Percentiles rank a stretch among this genome's conserved stretches.
These are phyloP conservation scores for Botryosphaeria dothidea DNA, from an alignment of 2,329 filamentous ascomycete genomes.

Conservation along the genomic window DNA sequence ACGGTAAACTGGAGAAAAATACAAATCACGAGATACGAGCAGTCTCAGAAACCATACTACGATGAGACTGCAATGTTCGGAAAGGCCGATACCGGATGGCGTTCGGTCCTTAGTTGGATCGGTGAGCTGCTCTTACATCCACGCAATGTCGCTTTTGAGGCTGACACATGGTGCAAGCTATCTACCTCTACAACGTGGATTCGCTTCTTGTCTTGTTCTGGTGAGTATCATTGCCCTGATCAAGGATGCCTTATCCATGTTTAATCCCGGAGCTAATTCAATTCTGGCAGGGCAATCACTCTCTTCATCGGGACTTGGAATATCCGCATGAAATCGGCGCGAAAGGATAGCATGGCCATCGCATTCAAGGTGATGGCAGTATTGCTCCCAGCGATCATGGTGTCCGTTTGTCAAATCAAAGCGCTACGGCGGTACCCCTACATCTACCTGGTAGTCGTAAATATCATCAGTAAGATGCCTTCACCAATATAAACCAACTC, in stretches of 20 bases:
- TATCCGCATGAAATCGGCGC: neutral
- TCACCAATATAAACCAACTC: neutral
- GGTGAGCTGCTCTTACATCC: neutral
- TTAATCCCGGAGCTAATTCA: neutral
- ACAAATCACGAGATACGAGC: neutral
- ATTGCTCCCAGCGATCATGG: conserved; percentile 1
- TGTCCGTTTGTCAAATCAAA: neutral
- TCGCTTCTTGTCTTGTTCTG: conserved; percentile 13
- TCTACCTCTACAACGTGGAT: conserved; percentile 13
- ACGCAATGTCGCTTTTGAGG: neutral
- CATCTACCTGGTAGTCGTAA: neutral
- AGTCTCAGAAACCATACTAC: neutral
- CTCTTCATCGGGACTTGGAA: conserved; percentile 14
- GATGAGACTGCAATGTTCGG: neutral
- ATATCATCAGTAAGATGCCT: conserved; percentile 2
- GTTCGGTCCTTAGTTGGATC: neutral
- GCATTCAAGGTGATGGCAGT: neutral
- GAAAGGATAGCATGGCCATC: neutral
- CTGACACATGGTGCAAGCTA: neutral
- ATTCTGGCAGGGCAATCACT: conserved; percentile 3
- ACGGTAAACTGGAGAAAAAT: conserved; percentile 11
- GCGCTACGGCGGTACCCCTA: neutral
- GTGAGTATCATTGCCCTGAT: neutral
- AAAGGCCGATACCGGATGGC: conserved; percentile 9
- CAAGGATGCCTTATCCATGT: too few relatives aligned